phyloP scores from a whole-genome alignment of 2,329 filamentous ascomycete species.

The Parastagonospora nodorum region DNA sequence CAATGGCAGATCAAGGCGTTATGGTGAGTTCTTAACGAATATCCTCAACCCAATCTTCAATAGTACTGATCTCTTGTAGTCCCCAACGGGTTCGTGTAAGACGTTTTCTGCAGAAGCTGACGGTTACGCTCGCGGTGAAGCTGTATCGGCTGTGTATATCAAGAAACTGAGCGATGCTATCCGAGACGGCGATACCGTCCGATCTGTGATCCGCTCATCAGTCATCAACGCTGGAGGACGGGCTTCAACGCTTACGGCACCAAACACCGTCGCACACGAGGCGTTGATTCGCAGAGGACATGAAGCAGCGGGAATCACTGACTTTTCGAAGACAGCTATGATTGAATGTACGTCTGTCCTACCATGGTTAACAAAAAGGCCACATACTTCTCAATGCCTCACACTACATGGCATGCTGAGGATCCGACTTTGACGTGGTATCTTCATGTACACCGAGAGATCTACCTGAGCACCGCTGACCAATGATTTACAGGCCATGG shows the following conservation, averaged over 20 bases:
- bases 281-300: conserved; percentile 10
- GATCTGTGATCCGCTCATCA: conserved; percentile 36
- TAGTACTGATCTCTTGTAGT: neutral
- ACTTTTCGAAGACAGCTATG: conserved; percentile 18
- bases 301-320: neutral
- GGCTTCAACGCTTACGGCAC: conserved; percentile 41
- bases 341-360: conserved; percentile 32
- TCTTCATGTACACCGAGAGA: too few species aligned
- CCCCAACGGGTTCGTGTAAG: conserved; percentile 19
- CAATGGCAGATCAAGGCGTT: conserved; percentile 20
- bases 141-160: conserved; percentile 29
- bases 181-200: conserved; percentile 35
- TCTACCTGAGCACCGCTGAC: too few species aligned
- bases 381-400: too few species aligned
- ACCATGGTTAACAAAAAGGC: too few species aligned
- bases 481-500: conserved; percentile 22
- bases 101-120: conserved; percentile 30
- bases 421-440: too few species aligned
- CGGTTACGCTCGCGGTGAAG: conserved; percentile 36
- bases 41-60: neutral
- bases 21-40: neutral
- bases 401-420: too few species aligned
- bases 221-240: conserved; percentile 21
- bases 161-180: conserved; percentile 38
- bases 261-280: conserved; percentile 52